phyloP scores from a whole-genome alignment of 1,284 basidiomycete genomes.

The Pseudozyma tsukubaensis region DNA sequence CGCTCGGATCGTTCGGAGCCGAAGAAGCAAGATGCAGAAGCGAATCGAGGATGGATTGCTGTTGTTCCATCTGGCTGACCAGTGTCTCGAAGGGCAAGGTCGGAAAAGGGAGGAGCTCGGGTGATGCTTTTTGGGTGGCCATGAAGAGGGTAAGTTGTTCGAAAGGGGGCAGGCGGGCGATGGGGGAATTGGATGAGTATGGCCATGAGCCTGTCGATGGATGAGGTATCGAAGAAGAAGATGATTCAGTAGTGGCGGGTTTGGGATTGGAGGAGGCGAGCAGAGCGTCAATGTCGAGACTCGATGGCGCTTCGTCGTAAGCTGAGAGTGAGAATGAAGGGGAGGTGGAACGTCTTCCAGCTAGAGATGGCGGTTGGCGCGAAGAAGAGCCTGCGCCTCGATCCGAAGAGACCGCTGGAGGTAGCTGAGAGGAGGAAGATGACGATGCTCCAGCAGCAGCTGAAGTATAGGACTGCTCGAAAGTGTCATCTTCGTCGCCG shows the following conservation, averaged over 20 bases:
- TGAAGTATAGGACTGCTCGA: slow-evolving; percentile 31
- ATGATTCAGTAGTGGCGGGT: not conserved
- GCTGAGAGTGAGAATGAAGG: slow-evolving; percentile 11
- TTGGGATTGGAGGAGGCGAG: slow-evolving; percentile 2
- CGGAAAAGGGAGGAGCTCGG: slow-evolving; percentile 45
- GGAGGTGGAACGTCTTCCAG: not conserved
- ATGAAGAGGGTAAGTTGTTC: slow-evolving; percentile 38
- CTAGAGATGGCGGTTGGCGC: slow-evolving; percentile 5
- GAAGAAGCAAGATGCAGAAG: slow-evolving; percentile 20
- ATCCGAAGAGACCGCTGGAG: slow-evolving; percentile 1
- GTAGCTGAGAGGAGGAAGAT: slow-evolving; percentile 1
- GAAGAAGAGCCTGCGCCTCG: slow-evolving; percentile 10
- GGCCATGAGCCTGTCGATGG: slow-evolving; percentile 16
- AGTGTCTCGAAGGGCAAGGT: slow-evolving; percentile 22
- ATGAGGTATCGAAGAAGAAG: not conserved
- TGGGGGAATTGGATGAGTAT: slow-evolving; percentile 8
- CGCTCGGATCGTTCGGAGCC: slow-evolving; percentile 2
- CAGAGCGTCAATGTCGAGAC: slow-evolving; percentile 36
- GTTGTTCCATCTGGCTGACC: slow-evolving; percentile 53
- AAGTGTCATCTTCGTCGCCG: slow-evolving; percentile 27
- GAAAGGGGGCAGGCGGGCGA: slow-evolving; percentile 15
- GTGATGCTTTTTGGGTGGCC: slow-evolving; percentile 29
- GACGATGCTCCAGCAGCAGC: slow-evolving; percentile 17
- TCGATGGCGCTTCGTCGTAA: slow-evolving; percentile 16
- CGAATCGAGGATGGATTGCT: slow-evolving; percentile 58